Evolutionary conservation across 2,329 filamentous ascomycete genomes (phyloP).

Genomic region (Colletotrichum spaethianum): DNA sequence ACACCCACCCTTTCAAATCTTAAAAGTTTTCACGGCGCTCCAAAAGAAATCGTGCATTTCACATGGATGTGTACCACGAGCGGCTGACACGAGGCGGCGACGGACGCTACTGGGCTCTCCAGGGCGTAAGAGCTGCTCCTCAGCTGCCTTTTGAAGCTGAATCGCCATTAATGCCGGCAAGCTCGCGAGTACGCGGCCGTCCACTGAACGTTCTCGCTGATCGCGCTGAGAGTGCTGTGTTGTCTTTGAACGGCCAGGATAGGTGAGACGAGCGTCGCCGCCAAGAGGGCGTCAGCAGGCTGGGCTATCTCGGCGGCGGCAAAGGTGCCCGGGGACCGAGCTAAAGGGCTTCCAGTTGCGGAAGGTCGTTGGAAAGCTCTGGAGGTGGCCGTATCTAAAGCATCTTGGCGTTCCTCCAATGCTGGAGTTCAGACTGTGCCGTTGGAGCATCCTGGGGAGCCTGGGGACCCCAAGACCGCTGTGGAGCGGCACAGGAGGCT

Average conservation of each 20-base stretch:
- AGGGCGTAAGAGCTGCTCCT: neutral
- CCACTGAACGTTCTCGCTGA: neutral
- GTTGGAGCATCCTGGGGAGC: neutral
- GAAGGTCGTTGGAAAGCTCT: conserved; percentile 21
- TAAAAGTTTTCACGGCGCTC: neutral
- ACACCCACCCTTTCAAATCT: neutral
- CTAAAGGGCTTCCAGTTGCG: conserved; percentile 21
- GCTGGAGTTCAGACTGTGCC: neutral
- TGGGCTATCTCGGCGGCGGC: conserved; percentile 29
- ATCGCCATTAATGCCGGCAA: conserved; percentile 29
- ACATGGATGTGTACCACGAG: neutral
- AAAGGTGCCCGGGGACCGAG: neutral
- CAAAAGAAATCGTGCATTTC: conserved; percentile 15
- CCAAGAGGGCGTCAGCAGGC: conserved; percentile 38
- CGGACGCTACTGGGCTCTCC: neutral
- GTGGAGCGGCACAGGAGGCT: neutral
- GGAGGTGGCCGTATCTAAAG: neutral
- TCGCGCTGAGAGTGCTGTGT: neutral
- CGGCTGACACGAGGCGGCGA: conserved; percentile 8
- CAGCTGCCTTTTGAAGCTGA: conserved; percentile 24
- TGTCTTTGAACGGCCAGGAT: conserved; percentile 10
- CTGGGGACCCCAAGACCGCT: conserved; percentile 7
- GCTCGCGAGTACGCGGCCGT: conserved; percentile 9
- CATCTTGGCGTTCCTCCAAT: conserved; percentile 15
- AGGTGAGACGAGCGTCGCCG: conserved; percentile 1